Percentiles rank a stretch among this genome's conserved stretches.
Evolutionary conservation across 129 eudicot genomes (phyloP).

Genomic region (Heracleum sosnowskyi): DNA sequence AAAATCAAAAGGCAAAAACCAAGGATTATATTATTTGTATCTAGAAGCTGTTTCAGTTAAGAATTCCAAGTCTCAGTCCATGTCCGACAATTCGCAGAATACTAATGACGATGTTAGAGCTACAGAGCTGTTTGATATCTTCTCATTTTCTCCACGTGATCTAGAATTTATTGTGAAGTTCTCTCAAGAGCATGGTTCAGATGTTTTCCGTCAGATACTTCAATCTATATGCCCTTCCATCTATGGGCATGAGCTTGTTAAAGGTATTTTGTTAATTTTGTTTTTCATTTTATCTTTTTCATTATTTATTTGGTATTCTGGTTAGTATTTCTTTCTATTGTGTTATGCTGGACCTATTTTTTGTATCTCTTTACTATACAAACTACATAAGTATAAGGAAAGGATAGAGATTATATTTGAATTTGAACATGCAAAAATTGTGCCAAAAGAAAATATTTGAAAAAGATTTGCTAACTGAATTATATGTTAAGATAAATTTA

Average conservation of each 20-base stretch:
- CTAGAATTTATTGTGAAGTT: constrained; percentile 67
- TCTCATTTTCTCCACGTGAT: constrained; percentile 77
- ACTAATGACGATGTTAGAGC: constrained; percentile 33
- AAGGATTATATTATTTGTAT: constrained; percentile 87
- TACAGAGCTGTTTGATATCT: constrained; percentile 60
- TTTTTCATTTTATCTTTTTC: not conserved
- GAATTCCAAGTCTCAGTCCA: constrained; percentile 73
- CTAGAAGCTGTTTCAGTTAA: constrained; percentile 77
- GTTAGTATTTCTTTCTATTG: not conserved
- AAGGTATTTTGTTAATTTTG: constrained; percentile 43
- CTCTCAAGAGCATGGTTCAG: constrained; percentile 66
- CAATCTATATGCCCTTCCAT: constrained; percentile 96
- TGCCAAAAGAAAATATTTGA: not conserved
- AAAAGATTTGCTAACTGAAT: not conserved
- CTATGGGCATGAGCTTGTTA: constrained; percentile 97
- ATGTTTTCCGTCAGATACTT: constrained; percentile 73
- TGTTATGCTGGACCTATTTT: not conserved
- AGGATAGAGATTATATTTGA: not conserved
- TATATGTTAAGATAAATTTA: not conserved
- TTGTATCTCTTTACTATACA: not conserved
- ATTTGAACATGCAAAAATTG: constrained; percentile 1
- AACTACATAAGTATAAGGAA: not conserved
- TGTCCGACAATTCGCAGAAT: constrained; percentile 35
- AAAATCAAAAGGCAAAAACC: constrained; percentile 80
- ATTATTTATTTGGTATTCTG: not conserved